A percentile compares a stretch with the other conserved stretches of the same genome.
phyloP scores from a whole-genome alignment of 306 rosid genomes.

The Medicago lupulina region DNA sequence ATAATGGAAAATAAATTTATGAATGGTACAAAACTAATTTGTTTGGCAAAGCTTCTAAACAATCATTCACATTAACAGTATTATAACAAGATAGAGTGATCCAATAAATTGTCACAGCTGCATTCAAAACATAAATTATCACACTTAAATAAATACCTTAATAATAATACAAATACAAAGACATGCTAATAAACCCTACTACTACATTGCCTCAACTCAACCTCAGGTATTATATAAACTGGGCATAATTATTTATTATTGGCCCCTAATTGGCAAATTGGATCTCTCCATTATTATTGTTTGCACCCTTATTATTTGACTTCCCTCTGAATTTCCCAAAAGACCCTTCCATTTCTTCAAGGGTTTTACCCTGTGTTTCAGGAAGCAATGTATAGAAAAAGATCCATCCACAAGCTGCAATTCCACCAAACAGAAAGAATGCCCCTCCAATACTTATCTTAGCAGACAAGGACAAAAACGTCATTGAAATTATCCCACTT shows the following conservation, averaged over 20 bases:
- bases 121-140: background rate
- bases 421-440: slow-evolving; percentile 67
- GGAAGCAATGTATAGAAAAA: slow-evolving; percentile 72
- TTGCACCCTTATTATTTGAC: background rate
- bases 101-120: background rate
- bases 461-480: slow-evolving; percentile 64
- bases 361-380: slow-evolving; percentile 79
- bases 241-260: background rate
- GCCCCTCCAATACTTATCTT: slow-evolving; percentile 78
- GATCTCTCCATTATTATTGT: slow-evolving; percentile 31
- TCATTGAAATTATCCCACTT: slow-evolving; percentile 74
- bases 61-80: background rate
- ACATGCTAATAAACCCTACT: background rate
- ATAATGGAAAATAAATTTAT: too few species aligned
- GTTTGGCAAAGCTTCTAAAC: too few species aligned
- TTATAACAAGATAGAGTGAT: background rate
- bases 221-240: background rate
- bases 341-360: slow-evolving; percentile 76
- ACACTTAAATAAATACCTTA: background rate
- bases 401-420: slow-evolving; percentile 67
- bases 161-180: background rate
- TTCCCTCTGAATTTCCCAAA: slow-evolving; percentile 63
- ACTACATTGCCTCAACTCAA: background rate
- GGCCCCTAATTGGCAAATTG: slow-evolving; percentile 35
- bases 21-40: too few species aligned